Conservation (phyloP, 2,329 filamentous ascomycete species). For the Aspergillus sp. region DNA sequence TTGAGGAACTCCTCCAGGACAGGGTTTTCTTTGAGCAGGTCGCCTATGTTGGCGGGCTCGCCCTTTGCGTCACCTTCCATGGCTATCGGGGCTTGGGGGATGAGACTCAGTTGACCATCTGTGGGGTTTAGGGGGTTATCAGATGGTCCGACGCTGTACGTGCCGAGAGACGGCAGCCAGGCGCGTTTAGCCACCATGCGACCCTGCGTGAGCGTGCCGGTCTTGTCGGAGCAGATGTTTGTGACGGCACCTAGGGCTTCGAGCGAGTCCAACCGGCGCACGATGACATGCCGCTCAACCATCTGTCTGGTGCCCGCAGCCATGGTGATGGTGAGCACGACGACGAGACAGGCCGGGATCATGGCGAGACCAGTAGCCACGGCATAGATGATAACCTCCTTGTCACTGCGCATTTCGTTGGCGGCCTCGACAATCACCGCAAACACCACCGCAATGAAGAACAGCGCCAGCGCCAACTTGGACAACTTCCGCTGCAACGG, state of each 20-base stretch:
- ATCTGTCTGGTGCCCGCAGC: slow-evolving; percentile 53
- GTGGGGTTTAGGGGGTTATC: slow-evolving; percentile 52
- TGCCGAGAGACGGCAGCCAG: slow-evolving; percentile 52
- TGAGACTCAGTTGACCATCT: slow-evolving; percentile 40
- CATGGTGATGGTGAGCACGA: slow-evolving; percentile 61
- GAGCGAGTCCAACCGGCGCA: slow-evolving; percentile 49
- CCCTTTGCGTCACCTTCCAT: slow-evolving; percentile 19
- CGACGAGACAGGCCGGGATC: slow-evolving; percentile 56
- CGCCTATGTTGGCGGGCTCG: slow-evolving; percentile 19
- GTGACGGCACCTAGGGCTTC: slow-evolving; percentile 57
- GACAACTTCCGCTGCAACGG: slow-evolving; percentile 62
- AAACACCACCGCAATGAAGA: slow-evolving; percentile 58
- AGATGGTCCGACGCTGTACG: slow-evolving; percentile 49
- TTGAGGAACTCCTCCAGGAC: slow-evolving; percentile 51
- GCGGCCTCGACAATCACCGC: slow-evolving; percentile 61
- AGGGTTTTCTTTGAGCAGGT: slow-evolving; percentile 40
- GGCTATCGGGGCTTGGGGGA: slow-evolving; percentile 23
- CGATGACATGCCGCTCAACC: slow-evolving; percentile 50
- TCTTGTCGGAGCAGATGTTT: slow-evolving; percentile 51
- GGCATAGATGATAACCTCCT: slow-evolving; percentile 58
- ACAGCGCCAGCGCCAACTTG: slow-evolving; percentile 58
- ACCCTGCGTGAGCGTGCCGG: slow-evolving; percentile 54
- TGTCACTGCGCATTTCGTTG: slow-evolving; percentile 48
- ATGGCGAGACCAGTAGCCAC: slow-evolving; percentile 53
- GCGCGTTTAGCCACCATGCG: slow-evolving; percentile 57